phyloP scores from a whole-genome alignment of 2,329 filamentous ascomycete genomes.

The Helotiales sp. region DNA sequence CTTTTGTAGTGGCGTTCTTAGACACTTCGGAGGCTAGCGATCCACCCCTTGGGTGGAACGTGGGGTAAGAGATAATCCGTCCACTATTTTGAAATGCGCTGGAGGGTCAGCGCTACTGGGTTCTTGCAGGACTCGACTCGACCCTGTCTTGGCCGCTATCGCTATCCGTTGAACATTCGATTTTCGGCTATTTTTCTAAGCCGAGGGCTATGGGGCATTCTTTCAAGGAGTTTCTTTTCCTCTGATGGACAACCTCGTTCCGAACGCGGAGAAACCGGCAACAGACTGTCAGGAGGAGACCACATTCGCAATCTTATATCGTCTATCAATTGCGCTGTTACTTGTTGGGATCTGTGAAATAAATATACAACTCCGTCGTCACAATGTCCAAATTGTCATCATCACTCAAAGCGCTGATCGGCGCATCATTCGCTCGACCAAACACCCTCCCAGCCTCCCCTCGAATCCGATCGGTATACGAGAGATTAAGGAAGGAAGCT shows the following conservation, averaged over 20 bases:
- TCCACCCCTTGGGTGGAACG: too few relatives aligned
- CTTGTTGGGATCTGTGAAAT: not conserved
- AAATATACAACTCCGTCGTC: not conserved
- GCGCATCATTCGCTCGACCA: conserved; percentile 68
- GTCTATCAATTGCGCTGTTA: not conserved
- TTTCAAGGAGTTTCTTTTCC: not conserved
- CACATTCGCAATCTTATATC: not conserved
- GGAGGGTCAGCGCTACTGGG: not conserved
- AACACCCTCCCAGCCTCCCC: conserved; percentile 67
- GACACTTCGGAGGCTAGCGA: too few relatives aligned
- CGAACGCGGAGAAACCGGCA: not conserved
- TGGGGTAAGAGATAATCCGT: not conserved
- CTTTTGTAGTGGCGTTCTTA: conserved; percentile 9
- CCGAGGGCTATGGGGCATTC: not conserved
- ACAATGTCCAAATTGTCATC: conserved; percentile 75
- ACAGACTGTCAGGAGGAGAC: not conserved
- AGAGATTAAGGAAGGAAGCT: conserved; percentile 67
- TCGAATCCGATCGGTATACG: conserved; percentile 67
- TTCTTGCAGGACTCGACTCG: not conserved
- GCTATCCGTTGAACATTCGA: not conserved
- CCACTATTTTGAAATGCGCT: not conserved
- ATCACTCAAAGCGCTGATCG: conserved; percentile 74
- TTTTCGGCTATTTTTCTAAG: not conserved
- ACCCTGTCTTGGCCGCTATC: not conserved
- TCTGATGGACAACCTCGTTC: not conserved